Base-by-base conservation (phyloP, 169 alveolate genomes). In the Cyclospora cayetanensis region DNA sequence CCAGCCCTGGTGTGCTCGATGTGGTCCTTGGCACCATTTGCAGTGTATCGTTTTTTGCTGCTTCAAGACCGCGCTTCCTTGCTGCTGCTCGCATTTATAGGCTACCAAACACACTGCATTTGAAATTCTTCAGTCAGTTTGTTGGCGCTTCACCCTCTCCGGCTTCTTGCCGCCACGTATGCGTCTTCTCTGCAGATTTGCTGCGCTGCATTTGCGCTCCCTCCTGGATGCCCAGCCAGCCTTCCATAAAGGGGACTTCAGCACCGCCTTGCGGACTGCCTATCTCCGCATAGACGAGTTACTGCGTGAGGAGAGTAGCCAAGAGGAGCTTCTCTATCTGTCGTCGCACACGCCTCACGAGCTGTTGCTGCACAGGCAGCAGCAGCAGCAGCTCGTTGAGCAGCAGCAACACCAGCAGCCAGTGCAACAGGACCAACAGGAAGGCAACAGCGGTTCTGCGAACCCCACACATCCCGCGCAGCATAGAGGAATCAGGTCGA, bases 211-310 rank as follows among this genome's bases (percentile, higher is more conserved):
- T 27, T 55, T 89, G 93, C 60, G 35, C 37, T 70, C 68, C 22
- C 65, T 52, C 37, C 80, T 89, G 55, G 79, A 66, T 50, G 50
- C 43, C 29, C 83, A 60, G 80, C 29, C 76, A 1, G 88, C 80
- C 53, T 89, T 89, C n/a, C 88, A 63, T 37, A n/a, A 70, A 41
- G 89, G 93, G 41, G 84, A 89, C 41, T 25, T 50, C 68, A 70
- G 74, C 66, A 80, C 93, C 22, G 93, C 93, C 2, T 42, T 89
- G 52, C 88, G 90, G 31, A 52, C 60, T 37, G 93, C 93, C 7
- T 89, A 89, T 42, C 43, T 89, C 22, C 42, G 37, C 9, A 63
- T 89, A 42, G 93, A 89, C 31, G 93, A 89, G 34, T 37, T 50
- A 34, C 77, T 89, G 83, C 90, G 93, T 11, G 66, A 52, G 55